phyloP scores from a whole-genome alignment of 2,329 filamentous ascomycete species.

The Apiospora phragmitis region DNA sequence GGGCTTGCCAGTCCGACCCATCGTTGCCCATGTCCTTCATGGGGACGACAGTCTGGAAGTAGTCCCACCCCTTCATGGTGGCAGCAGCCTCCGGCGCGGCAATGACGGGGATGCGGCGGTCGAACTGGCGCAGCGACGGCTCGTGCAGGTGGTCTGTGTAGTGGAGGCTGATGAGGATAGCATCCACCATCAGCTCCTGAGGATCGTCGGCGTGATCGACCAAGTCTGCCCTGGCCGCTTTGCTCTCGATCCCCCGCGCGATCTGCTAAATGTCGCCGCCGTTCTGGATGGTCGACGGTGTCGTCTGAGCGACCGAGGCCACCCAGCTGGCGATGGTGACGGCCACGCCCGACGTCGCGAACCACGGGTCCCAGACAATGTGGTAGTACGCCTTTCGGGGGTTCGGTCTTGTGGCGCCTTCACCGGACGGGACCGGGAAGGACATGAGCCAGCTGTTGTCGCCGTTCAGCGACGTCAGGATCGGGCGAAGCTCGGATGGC shows the following conservation, averaged over 20 bases:
- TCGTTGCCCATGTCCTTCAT: neutral
- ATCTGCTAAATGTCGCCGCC: conserved; percentile 18
- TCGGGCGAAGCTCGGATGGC: conserved; percentile 19
- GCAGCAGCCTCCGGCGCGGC: conserved; percentile 11
- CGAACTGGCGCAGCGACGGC: conserved; percentile 17
- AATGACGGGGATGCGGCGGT: conserved; percentile 18
- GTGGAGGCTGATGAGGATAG: conserved; percentile 16
- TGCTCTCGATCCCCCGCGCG: conserved; percentile 18
- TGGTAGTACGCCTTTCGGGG: conserved; percentile 33
- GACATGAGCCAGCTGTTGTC: conserved; percentile 37
- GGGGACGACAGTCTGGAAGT: conserved; percentile 17
- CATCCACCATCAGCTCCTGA: conserved; percentile 14
- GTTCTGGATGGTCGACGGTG: conserved; percentile 10
- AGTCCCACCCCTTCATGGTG: conserved; percentile 12
- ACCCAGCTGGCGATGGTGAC: conserved; percentile 15
- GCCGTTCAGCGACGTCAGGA: conserved; percentile 34
- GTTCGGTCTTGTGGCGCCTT: conserved; percentile 17
- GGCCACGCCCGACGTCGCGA: conserved; percentile 21
- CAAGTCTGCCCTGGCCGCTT: neutral
- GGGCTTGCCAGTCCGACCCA: conserved; percentile 10
- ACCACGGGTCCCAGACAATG: conserved; percentile 35
- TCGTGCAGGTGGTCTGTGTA: conserved; percentile 17
- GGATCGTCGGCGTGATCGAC: too few species aligned
- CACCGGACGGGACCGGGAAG: conserved; percentile 14
- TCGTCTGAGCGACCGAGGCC: conserved; percentile 5